phyloP scores from a whole-genome alignment of 106 monocot species.

The Allium cepa region DNA sequence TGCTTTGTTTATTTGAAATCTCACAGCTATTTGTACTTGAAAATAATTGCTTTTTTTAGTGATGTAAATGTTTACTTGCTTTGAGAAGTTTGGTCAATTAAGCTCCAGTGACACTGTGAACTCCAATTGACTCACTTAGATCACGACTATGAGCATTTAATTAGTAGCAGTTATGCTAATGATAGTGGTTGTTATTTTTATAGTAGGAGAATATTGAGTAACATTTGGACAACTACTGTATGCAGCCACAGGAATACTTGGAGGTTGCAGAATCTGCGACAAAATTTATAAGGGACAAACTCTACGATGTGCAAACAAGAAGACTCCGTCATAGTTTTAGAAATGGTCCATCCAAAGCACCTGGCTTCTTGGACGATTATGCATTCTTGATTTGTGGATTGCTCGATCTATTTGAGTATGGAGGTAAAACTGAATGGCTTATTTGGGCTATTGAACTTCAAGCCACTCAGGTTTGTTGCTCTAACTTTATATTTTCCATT shows the following conservation, averaged over 20 bases:
- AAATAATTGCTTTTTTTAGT: too few species aligned
- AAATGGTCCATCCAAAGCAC: constrained; percentile 92
- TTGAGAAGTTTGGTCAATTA: too few species aligned
- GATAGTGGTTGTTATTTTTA: too few species aligned
- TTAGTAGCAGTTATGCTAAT: too few species aligned
- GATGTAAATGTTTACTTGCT: too few species aligned
- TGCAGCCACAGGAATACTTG: constrained; percentile 74
- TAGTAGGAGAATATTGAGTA: too few species aligned
- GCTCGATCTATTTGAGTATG: constrained; percentile 88
- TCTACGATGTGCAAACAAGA: constrained; percentile 46
- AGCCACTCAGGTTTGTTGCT: constrained; percentile 46
- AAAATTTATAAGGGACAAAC: constrained; percentile 52
- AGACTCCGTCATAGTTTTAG: constrained; percentile 71
- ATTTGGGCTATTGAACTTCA: constrained; percentile 80
- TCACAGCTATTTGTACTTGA: too few species aligned
- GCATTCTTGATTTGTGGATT: constrained; percentile 87
- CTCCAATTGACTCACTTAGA: too few species aligned
- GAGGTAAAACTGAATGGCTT: constrained; percentile 65
- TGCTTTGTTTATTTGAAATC: too few species aligned
- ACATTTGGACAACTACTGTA: background rate
- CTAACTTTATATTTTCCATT: too few species aligned
- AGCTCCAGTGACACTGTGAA: too few species aligned
- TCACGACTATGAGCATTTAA: too few species aligned
- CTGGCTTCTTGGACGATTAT: constrained; percentile 97
- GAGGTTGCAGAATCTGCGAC: constrained; percentile 73